Evolutionary conservation across 805 yeast genomes (phyloP).

Genomic region (Ogataea trehalophila): DNA sequence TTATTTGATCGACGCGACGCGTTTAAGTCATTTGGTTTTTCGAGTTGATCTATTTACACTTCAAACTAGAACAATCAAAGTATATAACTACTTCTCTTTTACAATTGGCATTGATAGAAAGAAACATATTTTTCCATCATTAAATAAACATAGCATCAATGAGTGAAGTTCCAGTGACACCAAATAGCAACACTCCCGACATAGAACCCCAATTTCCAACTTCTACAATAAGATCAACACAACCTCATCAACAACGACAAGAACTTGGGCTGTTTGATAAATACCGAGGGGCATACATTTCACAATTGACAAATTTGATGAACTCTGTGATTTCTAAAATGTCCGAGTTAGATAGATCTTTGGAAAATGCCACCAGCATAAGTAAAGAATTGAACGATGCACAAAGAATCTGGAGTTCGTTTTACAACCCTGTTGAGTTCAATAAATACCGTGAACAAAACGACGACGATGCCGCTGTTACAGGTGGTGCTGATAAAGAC

Average conservation of each 20-base stretch:
- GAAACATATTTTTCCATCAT: no score
- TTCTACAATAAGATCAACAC: not conserved
- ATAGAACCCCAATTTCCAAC: not conserved
- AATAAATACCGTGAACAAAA: slow-evolving; percentile 3
- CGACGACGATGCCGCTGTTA: no score
- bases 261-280: slow-evolving; percentile 15
- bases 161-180: no score
- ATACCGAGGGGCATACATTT: slow-evolving; percentile 15
- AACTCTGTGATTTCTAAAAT: slow-evolving; percentile 14
- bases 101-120: no score
- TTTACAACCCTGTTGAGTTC: slow-evolving; percentile 17
- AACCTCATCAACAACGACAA: slow-evolving; percentile 6
- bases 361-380: slow-evolving; percentile 18
- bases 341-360: slow-evolving; percentile 18
- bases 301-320: slow-evolving; percentile 15
- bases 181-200: no score
- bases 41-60: no score
- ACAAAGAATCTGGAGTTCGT: slow-evolving; percentile 20
- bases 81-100: no score
- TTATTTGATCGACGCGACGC: no score
- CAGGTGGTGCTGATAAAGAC: no score
- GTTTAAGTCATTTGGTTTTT: no score
- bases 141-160: no score
- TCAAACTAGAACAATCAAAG: no score
- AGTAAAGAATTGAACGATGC: slow-evolving; percentile 16